Percentiles rank a stretch among this genome's conserved stretches.
Conservation (phyloP, 345 rosid species). For the Moringa oleifera region DNA sequence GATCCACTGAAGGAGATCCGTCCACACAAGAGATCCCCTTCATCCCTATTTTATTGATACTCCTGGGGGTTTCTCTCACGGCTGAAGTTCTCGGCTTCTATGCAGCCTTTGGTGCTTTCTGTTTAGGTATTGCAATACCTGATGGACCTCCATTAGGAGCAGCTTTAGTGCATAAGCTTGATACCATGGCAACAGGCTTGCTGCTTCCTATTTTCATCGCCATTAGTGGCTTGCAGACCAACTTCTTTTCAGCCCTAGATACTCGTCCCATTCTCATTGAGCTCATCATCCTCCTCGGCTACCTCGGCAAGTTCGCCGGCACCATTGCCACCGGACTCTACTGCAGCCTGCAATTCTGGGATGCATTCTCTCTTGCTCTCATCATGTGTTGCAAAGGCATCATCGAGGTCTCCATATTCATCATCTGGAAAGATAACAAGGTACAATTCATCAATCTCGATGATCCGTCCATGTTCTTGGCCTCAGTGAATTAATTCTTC, state of each 20-base stretch:
- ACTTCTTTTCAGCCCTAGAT: constrained; percentile 17
- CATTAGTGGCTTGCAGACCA: constrained; percentile 26
- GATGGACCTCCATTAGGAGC: constrained; percentile 32
- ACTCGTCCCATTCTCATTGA: constrained; percentile 8
- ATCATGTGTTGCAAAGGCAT: constrained; percentile 34
- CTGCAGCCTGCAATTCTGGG: constrained; percentile 21
- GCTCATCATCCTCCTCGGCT: constrained; percentile 17
- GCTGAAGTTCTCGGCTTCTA: constrained; percentile 22
- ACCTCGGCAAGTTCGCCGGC: constrained; percentile 25
- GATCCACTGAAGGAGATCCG: constrained; percentile 8
- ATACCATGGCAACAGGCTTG: constrained; percentile 21
- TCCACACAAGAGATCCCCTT: constrained; percentile 22
- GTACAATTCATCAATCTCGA: constrained; percentile 8
- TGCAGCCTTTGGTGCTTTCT: constrained; percentile 31
- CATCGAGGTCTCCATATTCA: constrained; percentile 23
- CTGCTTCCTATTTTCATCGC: constrained; percentile 28
- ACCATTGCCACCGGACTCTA: constrained; percentile 23
- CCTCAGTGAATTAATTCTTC: too few relatives aligned
- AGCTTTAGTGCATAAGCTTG: constrained; percentile 24
- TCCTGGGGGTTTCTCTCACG: constrained; percentile 7
- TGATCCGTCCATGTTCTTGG: too few relatives aligned
- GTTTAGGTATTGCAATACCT: constrained; percentile 29
- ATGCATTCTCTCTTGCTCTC: constrained; percentile 26
- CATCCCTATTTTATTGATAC: constrained; percentile 16
- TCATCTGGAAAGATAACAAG: constrained; percentile 24